Base-by-base conservation (phyloP, 495 filamentous ascomycete species). In the Podospora appendiculata region DNA sequence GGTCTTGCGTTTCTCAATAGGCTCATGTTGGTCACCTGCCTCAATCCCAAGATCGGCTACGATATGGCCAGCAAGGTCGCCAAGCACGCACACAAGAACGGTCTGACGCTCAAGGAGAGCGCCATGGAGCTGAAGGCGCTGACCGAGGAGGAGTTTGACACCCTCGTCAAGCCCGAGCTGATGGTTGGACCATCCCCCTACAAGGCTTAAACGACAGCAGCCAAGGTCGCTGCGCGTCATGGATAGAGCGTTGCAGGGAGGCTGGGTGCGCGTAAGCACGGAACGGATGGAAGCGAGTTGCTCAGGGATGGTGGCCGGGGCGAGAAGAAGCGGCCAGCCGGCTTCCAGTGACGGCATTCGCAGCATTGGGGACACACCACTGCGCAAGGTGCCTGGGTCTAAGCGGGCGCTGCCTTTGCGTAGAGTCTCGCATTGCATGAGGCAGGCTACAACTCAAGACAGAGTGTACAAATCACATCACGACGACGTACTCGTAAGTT, bases 71-170 rank as follows among this genome's bases (percentile, higher is more conserved):
- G 83, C 67, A 96, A 96, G 78, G 92, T 96, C 12, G 93, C 93
- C 58, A 98, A 98, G 87, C 93, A 98, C 67, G 93, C 93, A 16
- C 93, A 98, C 77, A 96, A 96, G 84, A 97, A 96, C 82, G 90
- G 90, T 32, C 70, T 88, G 52, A 96, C 89, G 18, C 79, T 98
- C 41, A 96, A 96, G 77, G 76, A 91, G 72, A 90, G 86, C 57
- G 92, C 94, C 42, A 81, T 98, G 83, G 88, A 97, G 77, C 79
- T 98, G 58, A 82, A 94, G 58, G 92, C 89, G 44, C 73, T 98
- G 54, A 91, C 85, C 55, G 85, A 86, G 65, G 87, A 87, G 68
- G 90, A 97, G 68, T 98, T 97, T 60, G 89, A 96, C 71, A 78
- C 82, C 58, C 72, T 91, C 57, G 93, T 98, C 54, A 82, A 82